Percentiles rank a stretch among this genome's conserved stretches.
phyloP scores from a whole-genome alignment of 768 basidiomycete species.

The Pleurotus platypus region DNA sequence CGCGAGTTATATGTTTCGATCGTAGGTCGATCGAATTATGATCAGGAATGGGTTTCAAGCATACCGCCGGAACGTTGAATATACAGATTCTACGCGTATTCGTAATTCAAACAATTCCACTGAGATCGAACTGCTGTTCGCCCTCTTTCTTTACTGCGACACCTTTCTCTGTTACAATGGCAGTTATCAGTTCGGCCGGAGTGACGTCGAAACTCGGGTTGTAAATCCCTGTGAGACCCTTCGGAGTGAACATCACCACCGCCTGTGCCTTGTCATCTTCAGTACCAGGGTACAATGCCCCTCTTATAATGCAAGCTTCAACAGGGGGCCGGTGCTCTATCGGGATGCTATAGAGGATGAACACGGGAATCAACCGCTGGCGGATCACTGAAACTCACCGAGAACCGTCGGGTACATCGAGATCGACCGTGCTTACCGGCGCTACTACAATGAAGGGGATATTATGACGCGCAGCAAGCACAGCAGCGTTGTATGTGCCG shows the following conservation, averaged over 20 bases:
- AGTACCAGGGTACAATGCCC: slow-evolving; percentile 59
- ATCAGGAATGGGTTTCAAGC: neutral
- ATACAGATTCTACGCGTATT: too few relatives aligned
- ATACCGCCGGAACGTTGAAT: neutral
- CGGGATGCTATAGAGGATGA: slow-evolving; percentile 60
- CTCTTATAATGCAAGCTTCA: slow-evolving; percentile 88
- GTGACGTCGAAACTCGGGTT: slow-evolving; percentile 98
- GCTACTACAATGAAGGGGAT: slow-evolving; percentile 94
- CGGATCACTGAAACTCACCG: slow-evolving; percentile 37
- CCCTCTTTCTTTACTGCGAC: slow-evolving; percentile 74
- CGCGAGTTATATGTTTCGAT: neutral
- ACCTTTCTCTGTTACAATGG: slow-evolving; percentile 93
- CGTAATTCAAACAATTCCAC: slow-evolving; percentile 41
- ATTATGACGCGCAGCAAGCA: slow-evolving; percentile 80
- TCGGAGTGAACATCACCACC: slow-evolving; percentile 73
- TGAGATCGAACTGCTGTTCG: slow-evolving; percentile 58
- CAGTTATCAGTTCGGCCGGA: slow-evolving; percentile 89
- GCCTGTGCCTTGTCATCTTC: slow-evolving; percentile 57
- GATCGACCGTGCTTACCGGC: slow-evolving; percentile 88
- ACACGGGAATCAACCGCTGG: slow-evolving; percentile 8
- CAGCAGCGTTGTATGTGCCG: slow-evolving; percentile 95
- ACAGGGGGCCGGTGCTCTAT: slow-evolving; percentile 89
- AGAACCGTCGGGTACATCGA: slow-evolving; percentile 68
- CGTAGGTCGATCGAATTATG: slow-evolving; percentile 1
- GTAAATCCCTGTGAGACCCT: slow-evolving; percentile 61